These are phyloP conservation scores for Penicillium fimorum DNA, from an alignment of 495 filamentous ascomycete genomes.

Conservation along the genomic window DNA sequence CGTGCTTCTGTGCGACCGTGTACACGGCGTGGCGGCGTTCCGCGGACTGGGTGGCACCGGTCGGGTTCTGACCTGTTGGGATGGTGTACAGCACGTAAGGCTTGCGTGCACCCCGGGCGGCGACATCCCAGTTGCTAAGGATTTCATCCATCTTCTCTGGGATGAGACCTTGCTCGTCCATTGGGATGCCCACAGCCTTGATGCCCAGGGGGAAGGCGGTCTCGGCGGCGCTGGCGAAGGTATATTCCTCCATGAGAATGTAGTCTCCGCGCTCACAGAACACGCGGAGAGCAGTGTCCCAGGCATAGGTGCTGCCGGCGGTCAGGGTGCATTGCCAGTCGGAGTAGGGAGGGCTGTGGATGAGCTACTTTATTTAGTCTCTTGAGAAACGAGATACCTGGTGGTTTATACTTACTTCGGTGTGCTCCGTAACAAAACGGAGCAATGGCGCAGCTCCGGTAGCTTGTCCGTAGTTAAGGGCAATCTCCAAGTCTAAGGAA, in stretches of 20 bases:
- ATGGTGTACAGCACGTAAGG: conserved; percentile 62
- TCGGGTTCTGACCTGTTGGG: conserved; percentile 84
- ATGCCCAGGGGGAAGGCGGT: conserved; percentile 76
- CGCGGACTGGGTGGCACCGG: conserved; percentile 73
- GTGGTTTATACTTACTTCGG: conserved; percentile 52
- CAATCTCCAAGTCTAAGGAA: conserved; percentile 66
- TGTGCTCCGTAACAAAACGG: conserved; percentile 89
- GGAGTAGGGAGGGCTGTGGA: conserved; percentile 56
- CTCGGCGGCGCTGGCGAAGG: conserved; percentile 78
- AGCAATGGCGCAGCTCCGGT: conserved; percentile 82
- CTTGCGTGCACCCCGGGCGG: conserved; percentile 57
- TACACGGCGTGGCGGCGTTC: conserved; percentile 70
- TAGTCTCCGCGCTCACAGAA: conserved; percentile 69
- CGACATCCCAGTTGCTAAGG: conserved; percentile 63
- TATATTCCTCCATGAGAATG: conserved; percentile 83
- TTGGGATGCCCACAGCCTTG: conserved; percentile 65
- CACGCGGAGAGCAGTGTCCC: conserved; percentile 77
- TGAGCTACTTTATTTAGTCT: conserved; percentile 28
- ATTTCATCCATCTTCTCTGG: conserved; percentile 64
- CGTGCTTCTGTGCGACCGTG: conserved; percentile 72
- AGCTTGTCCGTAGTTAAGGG: conserved; percentile 88
- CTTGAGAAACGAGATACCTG: background rate
- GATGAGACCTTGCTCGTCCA: conserved; percentile 78
- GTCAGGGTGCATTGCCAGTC: conserved; percentile 81
- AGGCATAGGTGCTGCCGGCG: conserved; percentile 72